A percentile compares a stretch with the other conserved stretches of the same genome.
Evolutionary conservation across 2,329 filamentous ascomycete species (phyloP).

Genomic region (Sporothrix curviconia): DNA sequence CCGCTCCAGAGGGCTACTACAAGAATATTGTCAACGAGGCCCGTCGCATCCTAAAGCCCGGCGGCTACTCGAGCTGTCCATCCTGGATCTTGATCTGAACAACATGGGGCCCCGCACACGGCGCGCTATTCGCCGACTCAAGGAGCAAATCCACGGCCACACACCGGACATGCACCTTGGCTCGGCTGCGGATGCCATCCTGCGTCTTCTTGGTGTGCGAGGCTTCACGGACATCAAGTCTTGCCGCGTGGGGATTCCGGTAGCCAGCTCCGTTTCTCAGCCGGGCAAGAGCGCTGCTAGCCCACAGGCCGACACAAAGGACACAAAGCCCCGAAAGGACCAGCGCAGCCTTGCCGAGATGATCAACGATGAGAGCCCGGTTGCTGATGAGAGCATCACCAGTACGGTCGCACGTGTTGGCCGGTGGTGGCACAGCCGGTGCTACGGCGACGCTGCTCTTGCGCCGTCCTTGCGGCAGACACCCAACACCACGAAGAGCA

Average conservation of each 20-base stretch:
- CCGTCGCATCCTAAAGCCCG: slow-evolving; percentile 69
- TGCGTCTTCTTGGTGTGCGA: slow-evolving; percentile 59
- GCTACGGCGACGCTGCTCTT: slow-evolving; percentile 67
- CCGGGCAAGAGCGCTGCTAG: slow-evolving; percentile 21
- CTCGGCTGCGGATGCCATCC: slow-evolving; percentile 53
- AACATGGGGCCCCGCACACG: slow-evolving; percentile 72
- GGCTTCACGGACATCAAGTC: slow-evolving; percentile 68
- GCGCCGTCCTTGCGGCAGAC: slow-evolving; percentile 28
- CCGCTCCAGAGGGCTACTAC: slow-evolving; percentile 61
- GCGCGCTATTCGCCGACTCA: slow-evolving; percentile 61
- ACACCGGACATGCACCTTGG: slow-evolving; percentile 55
- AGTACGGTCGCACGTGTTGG: slow-evolving; percentile 91
- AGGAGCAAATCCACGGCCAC: slow-evolving; percentile 59
- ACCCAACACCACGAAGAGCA: slow-evolving; percentile 33
- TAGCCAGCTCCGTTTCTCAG: slow-evolving; percentile 44
- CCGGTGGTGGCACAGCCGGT: slow-evolving; percentile 92
- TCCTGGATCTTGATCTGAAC: slow-evolving; percentile 73
- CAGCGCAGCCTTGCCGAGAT: slow-evolving; percentile 61
- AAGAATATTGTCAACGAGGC: slow-evolving; percentile 67
- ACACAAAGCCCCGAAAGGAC: slow-evolving; percentile 33
- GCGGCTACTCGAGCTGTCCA: slow-evolving; percentile 72
- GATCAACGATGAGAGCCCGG: slow-evolving; percentile 61
- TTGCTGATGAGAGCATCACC: slow-evolving; percentile 77
- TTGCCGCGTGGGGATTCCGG: slow-evolving; percentile 72
- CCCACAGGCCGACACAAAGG: neutral